These are phyloP conservation scores for Astrothelium macrocarpum DNA, from an alignment of 495 filamentous ascomycete genomes.

Conservation along the genomic window DNA sequence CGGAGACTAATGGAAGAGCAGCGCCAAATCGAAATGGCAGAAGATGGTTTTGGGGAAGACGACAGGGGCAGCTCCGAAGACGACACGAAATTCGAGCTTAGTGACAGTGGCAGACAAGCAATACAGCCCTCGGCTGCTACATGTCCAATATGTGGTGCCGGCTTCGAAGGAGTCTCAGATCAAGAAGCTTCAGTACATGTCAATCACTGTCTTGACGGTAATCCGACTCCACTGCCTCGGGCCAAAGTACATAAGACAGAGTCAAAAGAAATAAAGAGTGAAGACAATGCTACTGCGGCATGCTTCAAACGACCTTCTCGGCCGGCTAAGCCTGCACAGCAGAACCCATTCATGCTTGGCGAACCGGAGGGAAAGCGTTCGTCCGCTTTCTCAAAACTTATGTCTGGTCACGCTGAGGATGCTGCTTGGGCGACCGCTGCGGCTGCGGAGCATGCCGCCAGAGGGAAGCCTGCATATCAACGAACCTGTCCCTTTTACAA, in stretches of 20 bases:
- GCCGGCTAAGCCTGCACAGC: slow-evolving; percentile 60
- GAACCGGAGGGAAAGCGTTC: slow-evolving; percentile 23
- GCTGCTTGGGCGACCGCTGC: slow-evolving; percentile 81
- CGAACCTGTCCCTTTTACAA: slow-evolving; percentile 98
- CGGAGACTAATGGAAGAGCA: slow-evolving; percentile 55
- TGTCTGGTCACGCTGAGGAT: slow-evolving; percentile 85
- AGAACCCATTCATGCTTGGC: slow-evolving; percentile 56
- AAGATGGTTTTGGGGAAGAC: slow-evolving; percentile 35
- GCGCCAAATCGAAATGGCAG: slow-evolving; percentile 45
- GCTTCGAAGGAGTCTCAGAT: slow-evolving; percentile 49
- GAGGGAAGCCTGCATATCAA: slow-evolving; percentile 82
- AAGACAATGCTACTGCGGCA: slow-evolving; percentile 35
- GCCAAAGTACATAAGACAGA: neutral
- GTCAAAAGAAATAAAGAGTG: slow-evolving; percentile 10
- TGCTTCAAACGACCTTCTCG: slow-evolving; percentile 58
- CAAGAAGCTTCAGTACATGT: slow-evolving; percentile 60
- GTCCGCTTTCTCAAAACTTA: slow-evolving; percentile 84
- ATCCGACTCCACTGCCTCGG: slow-evolving; percentile 43
- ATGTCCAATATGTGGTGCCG: slow-evolving; percentile 73
- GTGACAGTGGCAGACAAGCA: slow-evolving; percentile 11
- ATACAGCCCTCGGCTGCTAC: slow-evolving; percentile 8
- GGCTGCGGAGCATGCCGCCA: slow-evolving; percentile 61
- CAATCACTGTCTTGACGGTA: slow-evolving; percentile 86
- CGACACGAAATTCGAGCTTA: slow-evolving; percentile 27
- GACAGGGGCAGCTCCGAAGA: slow-evolving; percentile 22